phyloP scores from a whole-genome alignment of 176 grass and related monocot species.

The Carex pumila region DNA sequence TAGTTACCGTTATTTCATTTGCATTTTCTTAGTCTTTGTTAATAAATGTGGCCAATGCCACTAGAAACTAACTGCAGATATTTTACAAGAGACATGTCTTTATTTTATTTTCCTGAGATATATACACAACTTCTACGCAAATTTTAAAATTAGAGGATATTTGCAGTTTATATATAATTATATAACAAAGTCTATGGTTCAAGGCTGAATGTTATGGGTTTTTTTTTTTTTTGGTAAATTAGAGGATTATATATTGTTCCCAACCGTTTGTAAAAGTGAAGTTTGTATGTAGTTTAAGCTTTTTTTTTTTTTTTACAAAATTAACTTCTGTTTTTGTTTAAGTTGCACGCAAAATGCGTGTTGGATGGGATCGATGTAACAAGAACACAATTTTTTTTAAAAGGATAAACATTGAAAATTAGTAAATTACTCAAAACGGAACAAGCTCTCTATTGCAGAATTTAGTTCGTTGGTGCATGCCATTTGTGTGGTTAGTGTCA shows the following conservation, averaged over 20 bases:
- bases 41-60: background rate
- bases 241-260: too few species aligned
- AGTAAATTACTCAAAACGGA: background rate
- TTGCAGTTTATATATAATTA: background rate
- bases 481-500: background rate
- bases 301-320: background rate
- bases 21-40: background rate
- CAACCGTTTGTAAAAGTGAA: too few species aligned
- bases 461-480: constrained; percentile 22
- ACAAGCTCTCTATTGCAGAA: background rate
- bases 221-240: too few species aligned
- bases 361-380: background rate
- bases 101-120: too few species aligned
- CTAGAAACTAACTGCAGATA: background rate
- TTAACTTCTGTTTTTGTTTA: background rate
- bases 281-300: background rate
- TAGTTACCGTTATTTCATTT: background rate
- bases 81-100: too few species aligned
- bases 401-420: background rate
- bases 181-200: background rate
- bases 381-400: background rate
- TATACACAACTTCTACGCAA: too few species aligned
- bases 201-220: background rate
- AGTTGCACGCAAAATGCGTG: background rate
- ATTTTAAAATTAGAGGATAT: too few species aligned